phyloP scores from a whole-genome alignment of 805 yeast genomes.

The Dipodascus geniculatus region DNA sequence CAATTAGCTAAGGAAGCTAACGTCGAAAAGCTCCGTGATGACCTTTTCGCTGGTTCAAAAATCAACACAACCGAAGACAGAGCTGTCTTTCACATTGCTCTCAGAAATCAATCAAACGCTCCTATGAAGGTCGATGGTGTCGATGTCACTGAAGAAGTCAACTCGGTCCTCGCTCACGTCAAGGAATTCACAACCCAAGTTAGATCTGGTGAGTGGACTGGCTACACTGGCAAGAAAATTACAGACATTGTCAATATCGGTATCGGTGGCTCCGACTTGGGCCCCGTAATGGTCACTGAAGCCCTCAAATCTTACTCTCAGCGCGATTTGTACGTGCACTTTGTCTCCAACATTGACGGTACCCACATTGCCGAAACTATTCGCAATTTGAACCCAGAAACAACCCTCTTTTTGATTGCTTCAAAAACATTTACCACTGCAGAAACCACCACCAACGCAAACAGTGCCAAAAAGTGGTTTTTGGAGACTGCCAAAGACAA shows the following conservation, averaged over 20 bases:
- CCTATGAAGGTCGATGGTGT: slow-evolving; percentile 82
- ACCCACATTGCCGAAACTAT: slow-evolving; percentile 78
- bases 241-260: slow-evolving; percentile 95
- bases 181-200: slow-evolving; percentile 85
- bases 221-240: slow-evolving; percentile 90
- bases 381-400: slow-evolving; percentile 69
- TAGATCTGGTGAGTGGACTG: slow-evolving; percentile 92
- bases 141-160: slow-evolving; percentile 86
- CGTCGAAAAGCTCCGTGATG: slow-evolving; percentile 78
- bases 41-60: slow-evolving; percentile 84
- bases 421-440: slow-evolving; percentile 99
- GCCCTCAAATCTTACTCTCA: slow-evolving; percentile 86
- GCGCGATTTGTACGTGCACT: slow-evolving; percentile 62
- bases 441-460: slow-evolving; percentile 94
- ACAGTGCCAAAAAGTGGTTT: slow-evolving; percentile 93
- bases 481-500: slow-evolving; percentile 55
- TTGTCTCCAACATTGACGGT: slow-evolving; percentile 97
- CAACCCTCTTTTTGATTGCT: slow-evolving; percentile 77
- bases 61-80: slow-evolving; percentile 88
- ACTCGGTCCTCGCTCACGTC: slow-evolving; percentile 87
- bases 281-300: slow-evolving; percentile 99
- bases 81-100: slow-evolving; percentile 94
- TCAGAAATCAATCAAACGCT: slow-evolving; percentile 82
- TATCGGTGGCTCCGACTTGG: slow-evolving; percentile 97
- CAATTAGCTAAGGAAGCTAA: slow-evolving; percentile 83